phyloP scores from a whole-genome alignment of 768 basidiomycete genomes.

The Pluteus cervinus region DNA sequence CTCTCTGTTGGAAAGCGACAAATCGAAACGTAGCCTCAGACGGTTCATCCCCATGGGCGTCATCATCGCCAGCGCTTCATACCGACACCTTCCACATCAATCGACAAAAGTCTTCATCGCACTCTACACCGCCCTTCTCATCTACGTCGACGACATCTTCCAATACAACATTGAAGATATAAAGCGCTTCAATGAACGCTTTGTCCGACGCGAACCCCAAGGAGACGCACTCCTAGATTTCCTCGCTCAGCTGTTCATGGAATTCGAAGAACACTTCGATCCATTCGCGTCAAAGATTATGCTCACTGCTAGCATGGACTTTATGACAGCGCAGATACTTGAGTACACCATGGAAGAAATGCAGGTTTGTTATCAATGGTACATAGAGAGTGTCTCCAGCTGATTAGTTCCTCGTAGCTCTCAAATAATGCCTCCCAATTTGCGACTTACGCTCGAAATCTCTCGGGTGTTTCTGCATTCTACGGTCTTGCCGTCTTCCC shows the following conservation, averaged over 20 bases:
- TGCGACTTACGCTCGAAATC: conserved; percentile 2
- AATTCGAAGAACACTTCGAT: conserved; percentile 20
- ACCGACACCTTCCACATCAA: conserved; percentile 21
- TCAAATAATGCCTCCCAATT: not conserved
- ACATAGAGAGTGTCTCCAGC: too few relatives aligned
- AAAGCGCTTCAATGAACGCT: conserved; percentile 26
- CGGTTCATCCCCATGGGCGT: conserved; percentile 27
- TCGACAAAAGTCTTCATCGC: conserved; percentile 28
- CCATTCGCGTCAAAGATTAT: conserved; percentile 27
- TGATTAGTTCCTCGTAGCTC: not conserved
- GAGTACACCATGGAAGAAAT: conserved; percentile 7
- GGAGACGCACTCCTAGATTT: conserved; percentile 23
- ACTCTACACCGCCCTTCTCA: conserved; percentile 32
- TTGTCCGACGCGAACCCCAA: conserved; percentile 21
- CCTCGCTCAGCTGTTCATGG: conserved; percentile 24
- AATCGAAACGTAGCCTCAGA: too few relatives aligned
- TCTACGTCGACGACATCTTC: conserved; percentile 30
- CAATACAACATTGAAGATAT: conserved; percentile 17
- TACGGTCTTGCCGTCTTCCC: conserved; percentile 4
- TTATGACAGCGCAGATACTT: conserved; percentile 21
- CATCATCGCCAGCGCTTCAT: conserved; percentile 19
- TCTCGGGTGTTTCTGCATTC: conserved; percentile 2
- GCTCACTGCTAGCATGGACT: conserved; percentile 26
- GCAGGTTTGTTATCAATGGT: too few relatives aligned
- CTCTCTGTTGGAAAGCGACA: too few relatives aligned